Percentiles rank a stretch among this genome's conserved stretches.
phyloP scores from a whole-genome alignment of 352 stramenopile genomes.

The Phytophthora cactorum region DNA sequence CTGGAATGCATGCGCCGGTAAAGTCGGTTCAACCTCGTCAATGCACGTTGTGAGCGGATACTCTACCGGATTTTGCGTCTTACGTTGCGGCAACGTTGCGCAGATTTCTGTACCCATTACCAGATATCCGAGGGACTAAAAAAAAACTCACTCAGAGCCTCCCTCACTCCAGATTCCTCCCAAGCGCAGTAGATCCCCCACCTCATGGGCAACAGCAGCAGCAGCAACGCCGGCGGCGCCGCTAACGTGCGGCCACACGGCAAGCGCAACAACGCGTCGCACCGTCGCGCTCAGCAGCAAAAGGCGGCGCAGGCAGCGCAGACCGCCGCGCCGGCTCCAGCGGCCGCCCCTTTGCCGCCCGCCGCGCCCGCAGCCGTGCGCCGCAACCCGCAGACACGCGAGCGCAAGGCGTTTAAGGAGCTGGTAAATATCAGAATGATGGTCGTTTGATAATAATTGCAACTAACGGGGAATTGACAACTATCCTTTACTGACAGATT shows the following conservation, averaged over 20 bases:
- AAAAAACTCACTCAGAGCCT: not conserved
- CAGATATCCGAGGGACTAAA: conserved; percentile 11
- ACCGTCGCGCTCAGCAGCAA: conserved; percentile 51
- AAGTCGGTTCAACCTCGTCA: not conserved
- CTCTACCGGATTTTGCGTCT: conserved; percentile 19
- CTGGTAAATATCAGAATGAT: conserved; percentile 48
- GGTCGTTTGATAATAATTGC: conserved; percentile 1
- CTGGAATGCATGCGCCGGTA: not conserved
- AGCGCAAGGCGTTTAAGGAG: conserved; percentile 75
- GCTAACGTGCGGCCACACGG: conserved; percentile 44
- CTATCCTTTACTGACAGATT: conserved; percentile 48
- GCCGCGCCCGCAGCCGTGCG: conserved; percentile 32
- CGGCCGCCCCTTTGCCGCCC: conserved; percentile 29
- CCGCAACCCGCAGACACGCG: conserved; percentile 51
- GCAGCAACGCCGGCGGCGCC: conserved; percentile 40
- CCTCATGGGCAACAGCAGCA: conserved; percentile 77
- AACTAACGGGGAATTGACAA: not conserved
- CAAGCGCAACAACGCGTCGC: conserved; percentile 52
- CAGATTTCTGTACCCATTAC: conserved; percentile 26
- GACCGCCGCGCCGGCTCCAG: conserved; percentile 10
- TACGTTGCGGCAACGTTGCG: conserved; percentile 11
- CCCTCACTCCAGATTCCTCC: conserved; percentile 30
- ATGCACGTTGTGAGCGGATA: conserved; percentile 9
- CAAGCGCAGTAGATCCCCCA: not conserved
- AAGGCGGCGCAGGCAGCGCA: conserved; percentile 24